A percentile compares a stretch with the other conserved stretches of the same genome.
Conservation (phyloP, 768 basidiomycete species). For the Suillus decipiens region DNA sequence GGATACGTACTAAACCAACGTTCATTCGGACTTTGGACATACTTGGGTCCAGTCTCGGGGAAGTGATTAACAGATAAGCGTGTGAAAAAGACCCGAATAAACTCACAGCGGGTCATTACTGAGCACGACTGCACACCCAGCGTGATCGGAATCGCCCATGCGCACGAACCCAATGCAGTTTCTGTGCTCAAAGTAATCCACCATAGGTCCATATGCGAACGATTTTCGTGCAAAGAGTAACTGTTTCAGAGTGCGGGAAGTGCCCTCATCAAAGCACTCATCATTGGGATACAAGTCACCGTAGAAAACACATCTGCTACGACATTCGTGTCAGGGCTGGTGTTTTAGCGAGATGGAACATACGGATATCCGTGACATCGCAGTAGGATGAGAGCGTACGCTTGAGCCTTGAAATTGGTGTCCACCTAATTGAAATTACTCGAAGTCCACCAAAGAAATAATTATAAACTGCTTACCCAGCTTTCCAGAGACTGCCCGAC, state of each 20-base stretch:
- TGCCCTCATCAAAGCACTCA: slow-evolving; percentile 61
- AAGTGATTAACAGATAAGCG: slow-evolving; percentile 66
- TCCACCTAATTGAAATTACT: slow-evolving; percentile 50
- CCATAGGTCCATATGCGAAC: slow-evolving; percentile 65
- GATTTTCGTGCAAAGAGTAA: slow-evolving; percentile 63
- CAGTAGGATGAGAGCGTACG: slow-evolving; percentile 79
- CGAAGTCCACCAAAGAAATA: background rate
- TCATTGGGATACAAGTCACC: slow-evolving; percentile 77
- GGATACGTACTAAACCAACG: slow-evolving; percentile 55
- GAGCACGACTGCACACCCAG: slow-evolving; percentile 71
- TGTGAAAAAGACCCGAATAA: slow-evolving; percentile 56
- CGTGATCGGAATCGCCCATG: slow-evolving; percentile 51
- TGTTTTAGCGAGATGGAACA: slow-evolving; percentile 30
- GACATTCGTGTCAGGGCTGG: background rate
- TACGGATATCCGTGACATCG: slow-evolving; percentile 74
- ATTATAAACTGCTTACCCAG: slow-evolving; percentile 54
- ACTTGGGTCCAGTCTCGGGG: slow-evolving; percentile 9
- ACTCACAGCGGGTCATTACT: slow-evolving; percentile 57
- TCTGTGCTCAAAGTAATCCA: slow-evolving; percentile 57
- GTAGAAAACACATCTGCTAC: slow-evolving; percentile 78
- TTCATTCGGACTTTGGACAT: slow-evolving; percentile 56
- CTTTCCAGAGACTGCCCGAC: slow-evolving; percentile 79
- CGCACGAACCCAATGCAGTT: slow-evolving; percentile 82
- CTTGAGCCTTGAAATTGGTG: slow-evolving; percentile 73
- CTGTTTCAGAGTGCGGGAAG: slow-evolving; percentile 50